Conservation (phyloP, 192 early-diverging fungal genomes). For the Paraglomus occultum region DNA sequence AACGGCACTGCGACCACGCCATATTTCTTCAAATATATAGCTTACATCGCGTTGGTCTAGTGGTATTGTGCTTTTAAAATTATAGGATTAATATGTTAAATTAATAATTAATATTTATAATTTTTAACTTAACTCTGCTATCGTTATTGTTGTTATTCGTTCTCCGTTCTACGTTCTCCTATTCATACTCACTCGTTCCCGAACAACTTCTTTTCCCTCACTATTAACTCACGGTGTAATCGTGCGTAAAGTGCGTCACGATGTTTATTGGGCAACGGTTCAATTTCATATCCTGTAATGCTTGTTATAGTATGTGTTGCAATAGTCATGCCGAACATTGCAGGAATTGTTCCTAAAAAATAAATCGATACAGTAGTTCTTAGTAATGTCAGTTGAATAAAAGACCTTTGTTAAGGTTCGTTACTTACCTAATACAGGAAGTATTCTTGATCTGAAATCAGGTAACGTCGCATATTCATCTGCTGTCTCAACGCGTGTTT, state of each 20-base stretch:
- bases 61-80: conserved; percentile 40
- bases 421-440: conserved; percentile 62
- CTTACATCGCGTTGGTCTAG: conserved; percentile 72
- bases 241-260: conserved; percentile 72
- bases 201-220: conserved; percentile 34
- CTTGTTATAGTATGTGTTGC: conserved; percentile 80
- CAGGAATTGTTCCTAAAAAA: conserved; percentile 81
- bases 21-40: conserved; percentile 90
- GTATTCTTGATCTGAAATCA: conserved; percentile 86
- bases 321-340: conserved; percentile 92
- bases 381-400: conserved; percentile 32
- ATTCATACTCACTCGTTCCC: conserved; percentile 9
- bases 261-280: conserved; percentile 72
- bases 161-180: no score
- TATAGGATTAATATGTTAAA: not conserved
- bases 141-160: not conserved
- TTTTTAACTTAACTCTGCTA: not conserved
- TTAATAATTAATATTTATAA: conserved; percentile 18
- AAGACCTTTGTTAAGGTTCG: not conserved
- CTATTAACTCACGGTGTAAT: conserved; percentile 69
- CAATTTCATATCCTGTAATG: conserved; percentile 62
- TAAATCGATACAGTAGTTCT: no score
- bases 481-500: conserved; percentile 75
- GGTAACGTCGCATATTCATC: conserved; percentile 92
- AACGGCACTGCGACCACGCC: conserved; percentile 74